phyloP scores from a whole-genome alignment of 192 early-diverging fungal species.

The Podila minutissima region DNA sequence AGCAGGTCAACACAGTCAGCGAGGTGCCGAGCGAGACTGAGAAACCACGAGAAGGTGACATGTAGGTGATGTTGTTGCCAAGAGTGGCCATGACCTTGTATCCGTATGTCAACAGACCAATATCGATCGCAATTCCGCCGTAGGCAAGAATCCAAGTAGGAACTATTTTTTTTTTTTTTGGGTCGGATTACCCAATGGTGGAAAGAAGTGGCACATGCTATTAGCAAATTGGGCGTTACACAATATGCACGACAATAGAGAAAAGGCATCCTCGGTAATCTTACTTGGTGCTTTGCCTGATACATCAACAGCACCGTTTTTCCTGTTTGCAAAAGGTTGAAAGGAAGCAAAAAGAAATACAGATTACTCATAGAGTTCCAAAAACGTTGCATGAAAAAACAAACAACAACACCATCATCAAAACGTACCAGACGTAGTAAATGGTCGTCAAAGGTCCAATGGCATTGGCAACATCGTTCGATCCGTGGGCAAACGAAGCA shows the following conservation, averaged over 20 bases:
- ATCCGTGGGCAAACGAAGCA: slow-evolving; percentile 88
- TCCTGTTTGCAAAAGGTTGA: not conserved
- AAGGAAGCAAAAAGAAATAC: not conserved
- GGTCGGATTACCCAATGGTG: not conserved
- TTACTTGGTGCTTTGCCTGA: slow-evolving; percentile 57
- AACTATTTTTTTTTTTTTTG: slow-evolving; percentile 16
- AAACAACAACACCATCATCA: not conserved
- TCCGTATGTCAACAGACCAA: slow-evolving; percentile 78
- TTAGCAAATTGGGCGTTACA: too few species aligned
- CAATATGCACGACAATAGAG: not conserved
- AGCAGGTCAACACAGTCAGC: slow-evolving; percentile 84
- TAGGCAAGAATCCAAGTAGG: slow-evolving; percentile 84
- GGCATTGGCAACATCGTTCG: slow-evolving; percentile 90
- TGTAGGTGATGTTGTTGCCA: slow-evolving; percentile 87
- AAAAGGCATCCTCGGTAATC: not conserved
- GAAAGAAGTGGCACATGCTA: too few species aligned
- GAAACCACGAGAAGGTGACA: slow-evolving; percentile 86
- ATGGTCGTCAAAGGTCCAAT: slow-evolving; percentile 83
- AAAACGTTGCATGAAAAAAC: not conserved
- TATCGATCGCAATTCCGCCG: slow-evolving; percentile 78
- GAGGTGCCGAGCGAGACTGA: slow-evolving; percentile 81
- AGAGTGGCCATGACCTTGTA: slow-evolving; percentile 82
- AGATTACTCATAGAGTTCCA: not conserved
- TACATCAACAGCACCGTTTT: slow-evolving; percentile 47
- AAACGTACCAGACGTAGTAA: slow-evolving; percentile 67